Evolutionary conservation across 257 asterid species (phyloP), one percentile per base, ranked within the genome.

Genomic region (Echites panduratus): DNA sequence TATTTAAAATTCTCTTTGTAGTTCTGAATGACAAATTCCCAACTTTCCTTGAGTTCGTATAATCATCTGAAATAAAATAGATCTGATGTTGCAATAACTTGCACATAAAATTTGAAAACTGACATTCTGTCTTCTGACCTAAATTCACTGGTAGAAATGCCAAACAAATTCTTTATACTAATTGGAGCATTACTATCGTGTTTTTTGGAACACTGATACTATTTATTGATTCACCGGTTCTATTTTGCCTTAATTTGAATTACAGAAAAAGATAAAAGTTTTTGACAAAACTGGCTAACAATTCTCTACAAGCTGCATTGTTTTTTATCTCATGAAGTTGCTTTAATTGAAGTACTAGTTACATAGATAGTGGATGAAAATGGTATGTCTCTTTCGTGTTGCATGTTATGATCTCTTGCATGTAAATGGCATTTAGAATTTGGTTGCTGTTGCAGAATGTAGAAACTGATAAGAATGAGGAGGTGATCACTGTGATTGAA

Each of bases 401-500:
- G 73, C 24, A 45, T 50, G 54, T 44, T 22, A n/a, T 27, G 53
- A 16, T 74, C 66, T 57, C 69, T 61, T 61, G 24, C 41, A 19
- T 45, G 73, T 56, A 9, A n/a, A 17, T 85, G 72, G 79, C 69
- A 65, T 73, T 72, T 82, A 56, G 70, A 47, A 62, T 74, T 62
- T 68, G 27, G 70, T 32, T 76, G 73, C 80, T 35, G 48, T 65
- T 81, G 81, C 89, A 95, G 99, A 83, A 83, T 85, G 54, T 79
- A 65, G 90, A 86, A 80, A 66, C 80, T 69, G 83, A 70, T 70
- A 76, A 80, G 52, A 65, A 75, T 43, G 70, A 73, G 76, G 92
- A 92, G 71, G 88, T 76, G 53, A 87, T 92, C 74, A 87, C 98
- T 47, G 98, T 94, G 76, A 84, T 94, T 73, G 98, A 94, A 73